phyloP scores from a whole-genome alignment of 2,329 filamentous ascomycete genomes.

The Phialophora verrucosa region DNA sequence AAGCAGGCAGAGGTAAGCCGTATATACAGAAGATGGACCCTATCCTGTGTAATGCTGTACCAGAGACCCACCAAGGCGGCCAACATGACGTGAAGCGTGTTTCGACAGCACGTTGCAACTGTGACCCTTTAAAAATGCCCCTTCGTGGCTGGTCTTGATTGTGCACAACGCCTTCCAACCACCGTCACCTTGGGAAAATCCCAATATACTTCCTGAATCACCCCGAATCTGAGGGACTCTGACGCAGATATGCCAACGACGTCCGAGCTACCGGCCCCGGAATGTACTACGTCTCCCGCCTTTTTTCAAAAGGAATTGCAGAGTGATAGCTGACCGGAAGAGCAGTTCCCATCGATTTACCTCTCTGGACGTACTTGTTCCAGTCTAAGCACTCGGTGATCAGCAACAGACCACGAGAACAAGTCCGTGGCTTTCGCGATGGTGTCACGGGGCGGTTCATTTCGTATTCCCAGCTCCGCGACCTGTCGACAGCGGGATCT shows the following conservation, averaged over 20 bases:
- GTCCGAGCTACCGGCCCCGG: background rate
- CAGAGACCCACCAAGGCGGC: no score
- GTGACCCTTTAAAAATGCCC: background rate
- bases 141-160: background rate
- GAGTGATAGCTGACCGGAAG: background rate
- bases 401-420: background rate
- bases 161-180: background rate
- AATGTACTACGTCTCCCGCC: background rate
- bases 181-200: background rate
- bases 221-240: background rate
- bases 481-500: conserved; percentile 62
- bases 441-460: conserved; percentile 63
- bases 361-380: conserved; percentile 10
- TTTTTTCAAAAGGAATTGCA: background rate
- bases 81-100: no score
- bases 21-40: no score
- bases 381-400: background rate
- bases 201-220: background rate
- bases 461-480: conserved; percentile 62
- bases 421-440: conserved; percentile 58
- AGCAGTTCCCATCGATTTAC: background rate
- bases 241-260: background rate
- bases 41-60: no score
- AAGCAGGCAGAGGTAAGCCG: no score
- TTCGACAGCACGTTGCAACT: no score